Evolutionary conservation across 2,329 filamentous ascomycete species (phyloP), one percentile per base, ranked within the genome.

Genomic region (Arthrobotrys sphaeroides): DNA sequence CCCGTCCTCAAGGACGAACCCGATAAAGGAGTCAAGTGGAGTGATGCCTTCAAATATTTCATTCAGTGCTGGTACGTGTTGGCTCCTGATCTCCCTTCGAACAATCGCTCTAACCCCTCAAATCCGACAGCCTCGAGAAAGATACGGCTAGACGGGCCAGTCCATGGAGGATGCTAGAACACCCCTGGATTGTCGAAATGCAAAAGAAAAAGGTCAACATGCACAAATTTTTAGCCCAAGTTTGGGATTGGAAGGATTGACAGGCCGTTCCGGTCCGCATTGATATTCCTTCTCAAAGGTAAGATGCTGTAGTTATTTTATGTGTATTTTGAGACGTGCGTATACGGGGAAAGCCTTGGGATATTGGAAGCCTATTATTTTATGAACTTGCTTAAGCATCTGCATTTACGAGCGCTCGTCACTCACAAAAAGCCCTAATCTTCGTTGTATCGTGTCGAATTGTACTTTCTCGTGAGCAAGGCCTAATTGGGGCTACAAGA

Each of bases 101-200:
- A 42, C 49, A 13, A 5, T 13, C 13, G 36, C 40, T 10, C 62
- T 67, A 67, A 31, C 18, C 36, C 5, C 40, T 13, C 26, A 55
- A 60, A 42, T 9, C 33, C 38, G 42, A 16, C 61, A 98, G 95
- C 84, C 87, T 99, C 70, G 95, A 99, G 83, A 99, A 99, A 84
- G 93, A 97, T 79, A 90, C 92, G 18, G 87, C 87, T 70, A 89
- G 94, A 80, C 88, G 95, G 82, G 95, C 94, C 28, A 96, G 92
- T 73, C 95, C 95, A 10, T 99, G 95, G 95, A 92, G 94, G 80
- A 99, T 99, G 94, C 88, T 97, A 78, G 95, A 99, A 82, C 95
- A 99, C 84, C 95, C 95, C 1, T 99, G 95, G 95, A 97, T 99
- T 90, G 85, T 92, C 43, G 95, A 99, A 81, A 98, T 98, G 92